Conservation (phyloP, 345 rosid species). For the Cardamine occulta region DNA sequence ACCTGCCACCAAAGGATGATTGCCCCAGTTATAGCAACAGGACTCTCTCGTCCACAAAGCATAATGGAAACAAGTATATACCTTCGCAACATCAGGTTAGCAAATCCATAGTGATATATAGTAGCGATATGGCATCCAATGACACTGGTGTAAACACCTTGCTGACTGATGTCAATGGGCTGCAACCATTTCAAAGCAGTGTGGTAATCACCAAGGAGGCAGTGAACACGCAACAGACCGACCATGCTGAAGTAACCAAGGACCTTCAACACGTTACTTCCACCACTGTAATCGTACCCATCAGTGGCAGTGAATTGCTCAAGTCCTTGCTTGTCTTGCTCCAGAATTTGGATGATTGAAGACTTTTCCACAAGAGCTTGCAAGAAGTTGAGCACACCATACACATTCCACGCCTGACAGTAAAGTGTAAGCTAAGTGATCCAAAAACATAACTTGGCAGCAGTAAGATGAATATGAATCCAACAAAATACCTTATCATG, state of each 20-base stretch:
- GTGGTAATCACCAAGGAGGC: slow-evolving; percentile 95
- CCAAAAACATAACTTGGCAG: not conserved
- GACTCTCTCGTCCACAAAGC: not conserved
- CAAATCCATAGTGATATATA: slow-evolving; percentile 97
- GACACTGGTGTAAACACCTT: slow-evolving; percentile 88
- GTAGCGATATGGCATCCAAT: slow-evolving; percentile 95
- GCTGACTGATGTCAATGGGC: slow-evolving; percentile 93
- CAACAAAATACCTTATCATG: slow-evolving; percentile 61
- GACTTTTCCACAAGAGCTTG: slow-evolving; percentile 99
- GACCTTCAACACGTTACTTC: slow-evolving; percentile 96
- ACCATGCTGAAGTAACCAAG: slow-evolving; percentile 98
- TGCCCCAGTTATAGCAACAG: slow-evolving; percentile 3
- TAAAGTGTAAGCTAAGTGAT: not conserved
- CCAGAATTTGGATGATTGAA: slow-evolving; percentile 75
- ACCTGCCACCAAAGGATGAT: slow-evolving; percentile 50
- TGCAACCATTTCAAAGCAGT: slow-evolving; percentile 90
- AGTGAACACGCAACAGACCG: slow-evolving; percentile 92
- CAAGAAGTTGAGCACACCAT: slow-evolving; percentile 97
- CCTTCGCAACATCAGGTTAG: slow-evolving; percentile 96
- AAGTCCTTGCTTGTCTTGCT: slow-evolving; percentile 87
- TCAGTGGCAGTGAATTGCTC: slow-evolving; percentile 96
- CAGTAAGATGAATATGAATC: not conserved
- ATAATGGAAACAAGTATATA: slow-evolving; percentile 30
- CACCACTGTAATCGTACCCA: slow-evolving; percentile 96
- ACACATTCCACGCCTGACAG: slow-evolving; percentile 86